A percentile compares a stretch with the other conserved stretches of the same genome.
Evolutionary conservation across 2,329 filamentous ascomycete genomes (phyloP).

Genomic region (Epichloe bromicola): DNA sequence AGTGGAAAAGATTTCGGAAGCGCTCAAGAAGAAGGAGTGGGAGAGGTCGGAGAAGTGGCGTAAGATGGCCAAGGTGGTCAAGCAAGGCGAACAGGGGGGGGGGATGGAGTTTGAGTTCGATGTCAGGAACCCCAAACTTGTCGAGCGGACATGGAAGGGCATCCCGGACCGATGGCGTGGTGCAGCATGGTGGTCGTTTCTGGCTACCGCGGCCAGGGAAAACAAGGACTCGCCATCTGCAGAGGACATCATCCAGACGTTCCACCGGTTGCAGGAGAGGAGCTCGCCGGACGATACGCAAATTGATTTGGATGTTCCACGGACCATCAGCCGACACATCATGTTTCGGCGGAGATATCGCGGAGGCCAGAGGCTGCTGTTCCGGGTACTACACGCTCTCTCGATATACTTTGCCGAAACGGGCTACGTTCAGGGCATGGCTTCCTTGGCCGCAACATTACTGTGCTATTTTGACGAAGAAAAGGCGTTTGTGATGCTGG

Average conservation of each 20-base stretch:
- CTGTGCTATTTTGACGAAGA: conserved; percentile 97
- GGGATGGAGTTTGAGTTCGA: conserved; percentile 69
- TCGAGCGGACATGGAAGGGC: conserved; percentile 92
- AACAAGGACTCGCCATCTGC: conserved; percentile 49
- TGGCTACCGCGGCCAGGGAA: conserved; percentile 61
- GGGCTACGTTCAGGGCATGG: conserved; percentile 98
- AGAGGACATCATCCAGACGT: conserved; percentile 57
- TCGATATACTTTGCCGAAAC: conserved; percentile 83
- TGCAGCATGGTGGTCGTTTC: conserved; percentile 89
- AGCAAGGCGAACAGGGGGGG: conserved; percentile 35
- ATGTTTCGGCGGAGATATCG: conserved; percentile 92
- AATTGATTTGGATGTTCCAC: conserved; percentile 91
- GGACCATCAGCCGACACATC: conserved; percentile 89
- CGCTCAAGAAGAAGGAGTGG: conserved; percentile 49
- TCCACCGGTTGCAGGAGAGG: conserved; percentile 57
- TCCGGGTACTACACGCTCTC: conserved; percentile 82
- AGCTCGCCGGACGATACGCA: conserved; percentile 85
- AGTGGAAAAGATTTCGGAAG: conserved; percentile 37
- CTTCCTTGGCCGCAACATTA: conserved; percentile 77
- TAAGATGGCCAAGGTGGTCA: conserved; percentile 48
- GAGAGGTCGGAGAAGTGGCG: conserved; percentile 54
- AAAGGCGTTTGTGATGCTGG: conserved; percentile 86
- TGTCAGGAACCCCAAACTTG: conserved; percentile 65
- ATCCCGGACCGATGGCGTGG: conserved; percentile 93
- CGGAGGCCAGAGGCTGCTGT: conserved; percentile 81